Evolutionary conservation across 176 grass and related monocot species (phyloP).

Genomic region (Sorghum bicolor): DNA sequence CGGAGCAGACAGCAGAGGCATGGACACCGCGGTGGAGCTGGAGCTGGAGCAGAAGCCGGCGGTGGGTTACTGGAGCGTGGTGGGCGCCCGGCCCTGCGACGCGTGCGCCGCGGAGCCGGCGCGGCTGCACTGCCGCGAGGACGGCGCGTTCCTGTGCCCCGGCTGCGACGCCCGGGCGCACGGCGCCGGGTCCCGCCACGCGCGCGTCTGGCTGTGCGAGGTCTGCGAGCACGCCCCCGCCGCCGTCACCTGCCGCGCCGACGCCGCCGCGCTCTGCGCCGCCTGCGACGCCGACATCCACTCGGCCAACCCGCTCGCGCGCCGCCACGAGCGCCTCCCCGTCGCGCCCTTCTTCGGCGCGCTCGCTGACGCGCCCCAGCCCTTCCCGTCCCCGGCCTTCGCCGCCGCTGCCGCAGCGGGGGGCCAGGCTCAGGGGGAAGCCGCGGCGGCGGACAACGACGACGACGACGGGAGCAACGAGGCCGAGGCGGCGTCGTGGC

Average conservation of each 20-base stretch:
- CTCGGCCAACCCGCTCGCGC: conserved; percentile 87
- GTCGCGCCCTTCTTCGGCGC: conserved; percentile 45
- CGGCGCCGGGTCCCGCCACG: conserved; percentile 36
- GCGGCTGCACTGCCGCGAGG: conserved; percentile 46
- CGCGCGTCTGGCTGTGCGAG: conserved; percentile 65
- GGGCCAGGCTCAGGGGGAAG: neutral
- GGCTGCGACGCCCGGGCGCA: conserved; percentile 41
- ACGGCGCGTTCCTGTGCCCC: conserved; percentile 46
- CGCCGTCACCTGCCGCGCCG: conserved; percentile 66
- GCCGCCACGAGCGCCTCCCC: conserved; percentile 76
- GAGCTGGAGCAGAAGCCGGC: conserved; percentile 17
- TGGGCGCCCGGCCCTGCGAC: conserved; percentile 32
- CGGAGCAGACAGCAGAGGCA: neutral
- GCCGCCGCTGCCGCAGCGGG: neutral
- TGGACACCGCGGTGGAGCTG: neutral
- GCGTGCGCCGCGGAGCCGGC: conserved; percentile 35
- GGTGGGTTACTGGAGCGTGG: conserved; percentile 4
- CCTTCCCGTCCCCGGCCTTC: conserved; percentile 7
- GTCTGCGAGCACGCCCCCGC: conserved; percentile 69
- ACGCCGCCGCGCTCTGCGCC: conserved; percentile 72
- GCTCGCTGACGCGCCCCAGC: conserved; percentile 29
- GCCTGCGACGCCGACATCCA: conserved; percentile 88
- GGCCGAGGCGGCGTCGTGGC: conserved; percentile 81
- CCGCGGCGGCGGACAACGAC: neutral
- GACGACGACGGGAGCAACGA: conserved; percentile 50